Evolutionary conservation across 2,329 filamentous ascomycete genomes (phyloP).

Genomic region (Aspergillus aculeatinus): DNA sequence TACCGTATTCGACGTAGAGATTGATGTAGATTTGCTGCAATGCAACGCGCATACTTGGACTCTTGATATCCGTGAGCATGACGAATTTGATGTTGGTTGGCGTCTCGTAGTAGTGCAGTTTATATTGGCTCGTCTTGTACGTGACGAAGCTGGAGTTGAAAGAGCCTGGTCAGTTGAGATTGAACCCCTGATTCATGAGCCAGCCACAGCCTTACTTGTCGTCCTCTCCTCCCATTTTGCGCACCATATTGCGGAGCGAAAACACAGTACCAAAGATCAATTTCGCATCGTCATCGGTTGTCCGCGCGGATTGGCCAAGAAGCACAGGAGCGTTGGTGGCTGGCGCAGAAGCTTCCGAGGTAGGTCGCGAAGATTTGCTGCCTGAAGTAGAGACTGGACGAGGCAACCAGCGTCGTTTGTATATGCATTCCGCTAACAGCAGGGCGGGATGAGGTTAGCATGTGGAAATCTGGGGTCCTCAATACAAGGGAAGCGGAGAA

Average conservation of each 20-base stretch:
- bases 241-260: conserved; percentile 92
- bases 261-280: conserved; percentile 97
- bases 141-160: conserved; percentile 70
- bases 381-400: conserved; percentile 48
- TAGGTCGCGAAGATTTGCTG: conserved; percentile 51
- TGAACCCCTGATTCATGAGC: too few relatives aligned
- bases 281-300: conserved; percentile 82
- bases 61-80: conserved; percentile 88
- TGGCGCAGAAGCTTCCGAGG: conserved; percentile 48
- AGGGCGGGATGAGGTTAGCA: not conserved
- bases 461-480: not conserved
- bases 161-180: not conserved
- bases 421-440: conserved; percentile 85
- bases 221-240: conserved; percentile 89
- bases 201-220: conserved; percentile 56
- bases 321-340: conserved; percentile 43
- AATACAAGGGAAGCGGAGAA: not conserved
- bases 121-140: conserved; percentile 92
- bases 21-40: conserved; percentile 98
- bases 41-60: conserved; percentile 87
- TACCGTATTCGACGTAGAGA: conserved; percentile 93
- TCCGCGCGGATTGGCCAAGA: conserved; percentile 45
- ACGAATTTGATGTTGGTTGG: conserved; percentile 94
- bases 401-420: conserved; percentile 80
- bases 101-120: conserved; percentile 98